phyloP scores from a whole-genome alignment of 1,139 yeast species.

The Yamadazyma oceani region DNA sequence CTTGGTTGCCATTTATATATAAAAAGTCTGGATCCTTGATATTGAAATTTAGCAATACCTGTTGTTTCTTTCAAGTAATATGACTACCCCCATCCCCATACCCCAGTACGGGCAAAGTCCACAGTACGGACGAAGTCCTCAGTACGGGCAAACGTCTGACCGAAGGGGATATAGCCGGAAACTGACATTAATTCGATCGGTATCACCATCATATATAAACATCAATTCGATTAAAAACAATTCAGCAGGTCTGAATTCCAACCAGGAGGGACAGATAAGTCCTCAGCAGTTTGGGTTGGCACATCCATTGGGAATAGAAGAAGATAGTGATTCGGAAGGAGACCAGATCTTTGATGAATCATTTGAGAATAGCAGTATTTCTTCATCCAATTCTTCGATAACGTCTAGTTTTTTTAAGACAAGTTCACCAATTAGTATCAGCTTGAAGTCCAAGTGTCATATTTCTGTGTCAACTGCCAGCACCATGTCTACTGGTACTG shows the following conservation, averaged over 20 bases:
- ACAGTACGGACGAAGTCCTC: not conserved
- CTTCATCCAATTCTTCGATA: not conserved
- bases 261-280: no score
- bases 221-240: constrained; percentile 2
- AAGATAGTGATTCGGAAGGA: constrained; percentile 11
- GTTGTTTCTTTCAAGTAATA: no score
- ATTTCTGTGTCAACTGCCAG: not conserved
- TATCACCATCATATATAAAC: constrained; percentile 3
- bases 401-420: constrained; percentile 1
- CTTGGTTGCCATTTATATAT: no score
- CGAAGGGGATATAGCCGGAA: not conserved
- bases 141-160: not conserved
- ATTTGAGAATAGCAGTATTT: constrained; percentile 9
- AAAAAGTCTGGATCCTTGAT: no score
- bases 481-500: constrained; percentile 1
- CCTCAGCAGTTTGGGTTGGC: no score
- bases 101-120: not conserved
- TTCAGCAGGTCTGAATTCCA: no score
- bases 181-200: not conserved
- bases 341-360: constrained; percentile 13
- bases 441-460: constrained; percentile 2
- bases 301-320: constrained; percentile 10
- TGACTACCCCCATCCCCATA: not conserved
- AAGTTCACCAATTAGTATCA: constrained; percentile 3
- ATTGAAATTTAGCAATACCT: no score